Conservation (phyloP, 2,329 filamentous ascomycete genomes). For the Botrytis elliptica region DNA sequence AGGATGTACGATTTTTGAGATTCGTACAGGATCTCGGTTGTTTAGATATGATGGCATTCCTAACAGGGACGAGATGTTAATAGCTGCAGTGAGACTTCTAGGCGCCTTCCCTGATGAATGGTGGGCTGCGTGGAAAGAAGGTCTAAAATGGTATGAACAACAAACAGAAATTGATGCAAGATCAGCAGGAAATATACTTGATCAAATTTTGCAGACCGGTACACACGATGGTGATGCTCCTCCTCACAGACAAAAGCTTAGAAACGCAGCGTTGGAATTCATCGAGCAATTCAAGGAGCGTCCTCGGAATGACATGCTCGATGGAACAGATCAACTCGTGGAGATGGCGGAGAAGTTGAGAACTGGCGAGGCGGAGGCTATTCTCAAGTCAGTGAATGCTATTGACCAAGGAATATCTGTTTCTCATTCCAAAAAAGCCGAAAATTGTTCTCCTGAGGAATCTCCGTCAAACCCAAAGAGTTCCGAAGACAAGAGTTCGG, state of each 20-base stretch:
- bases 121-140: conserved; percentile 27
- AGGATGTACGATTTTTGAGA: conserved; percentile 29
- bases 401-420: neutral
- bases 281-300: neutral
- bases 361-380: conserved; percentile 25
- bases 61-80: conserved; percentile 24
- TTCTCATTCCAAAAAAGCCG: neutral
- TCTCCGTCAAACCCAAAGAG: conserved; percentile 9
- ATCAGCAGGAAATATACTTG: conserved; percentile 18
- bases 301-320: neutral
- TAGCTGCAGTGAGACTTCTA: conserved; percentile 24
- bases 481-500: neutral
- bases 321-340: conserved; percentile 23
- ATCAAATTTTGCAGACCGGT: conserved; percentile 28
- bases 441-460: neutral
- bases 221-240: conserved; percentile 24
- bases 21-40: conserved; percentile 24
- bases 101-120: conserved; percentile 25
- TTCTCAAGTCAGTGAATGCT: conserved; percentile 19
- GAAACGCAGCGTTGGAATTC: conserved; percentile 8
- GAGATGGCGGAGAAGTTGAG: conserved; percentile 23
- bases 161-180: neutral
- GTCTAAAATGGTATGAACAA: conserved; percentile 24
- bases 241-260: neutral
- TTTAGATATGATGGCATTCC: conserved; percentile 25